Conservation (phyloP, 2,329 filamentous ascomycete genomes). For the Neonectria hederae region DNA sequence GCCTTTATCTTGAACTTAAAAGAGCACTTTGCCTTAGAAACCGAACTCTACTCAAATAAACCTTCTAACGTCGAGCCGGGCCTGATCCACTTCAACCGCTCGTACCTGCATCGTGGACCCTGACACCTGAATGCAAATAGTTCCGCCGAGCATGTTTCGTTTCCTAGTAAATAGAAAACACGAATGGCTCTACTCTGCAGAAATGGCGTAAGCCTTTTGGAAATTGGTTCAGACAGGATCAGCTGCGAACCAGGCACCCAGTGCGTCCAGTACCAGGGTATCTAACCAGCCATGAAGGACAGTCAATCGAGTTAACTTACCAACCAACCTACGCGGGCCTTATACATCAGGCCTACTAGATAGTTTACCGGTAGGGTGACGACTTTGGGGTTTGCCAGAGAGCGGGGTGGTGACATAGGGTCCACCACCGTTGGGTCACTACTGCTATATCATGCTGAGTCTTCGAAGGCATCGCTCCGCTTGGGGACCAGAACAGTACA, state of each 20-base stretch:
- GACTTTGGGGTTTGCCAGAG: neutral
- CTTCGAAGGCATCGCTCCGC: neutral
- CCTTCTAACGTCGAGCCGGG: no score
- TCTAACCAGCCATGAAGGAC: neutral
- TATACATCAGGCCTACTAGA: neutral
- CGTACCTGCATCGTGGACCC: no score
- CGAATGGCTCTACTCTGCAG: no score
- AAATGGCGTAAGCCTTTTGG: neutral
- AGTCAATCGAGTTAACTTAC: neutral
- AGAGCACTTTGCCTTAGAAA: neutral
- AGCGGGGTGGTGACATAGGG: no score
- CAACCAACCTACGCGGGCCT: neutral
- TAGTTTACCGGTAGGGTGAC: neutral
- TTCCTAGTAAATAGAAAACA: no score
- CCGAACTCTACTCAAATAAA: no score
- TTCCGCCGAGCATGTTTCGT: neutral
- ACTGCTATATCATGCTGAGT: neutral
- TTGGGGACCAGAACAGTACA: neutral
- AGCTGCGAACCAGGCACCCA: no score
- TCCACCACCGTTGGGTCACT: neutral
- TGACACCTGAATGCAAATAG: neutral
- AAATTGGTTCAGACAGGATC: neutral
- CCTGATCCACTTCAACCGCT: no score
- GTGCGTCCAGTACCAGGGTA: neutral
- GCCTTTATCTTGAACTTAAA: neutral